These are phyloP conservation scores for Rhizomucor pusillus DNA, from an alignment of 371 early-diverging fungal species.

Conservation along the genomic window DNA sequence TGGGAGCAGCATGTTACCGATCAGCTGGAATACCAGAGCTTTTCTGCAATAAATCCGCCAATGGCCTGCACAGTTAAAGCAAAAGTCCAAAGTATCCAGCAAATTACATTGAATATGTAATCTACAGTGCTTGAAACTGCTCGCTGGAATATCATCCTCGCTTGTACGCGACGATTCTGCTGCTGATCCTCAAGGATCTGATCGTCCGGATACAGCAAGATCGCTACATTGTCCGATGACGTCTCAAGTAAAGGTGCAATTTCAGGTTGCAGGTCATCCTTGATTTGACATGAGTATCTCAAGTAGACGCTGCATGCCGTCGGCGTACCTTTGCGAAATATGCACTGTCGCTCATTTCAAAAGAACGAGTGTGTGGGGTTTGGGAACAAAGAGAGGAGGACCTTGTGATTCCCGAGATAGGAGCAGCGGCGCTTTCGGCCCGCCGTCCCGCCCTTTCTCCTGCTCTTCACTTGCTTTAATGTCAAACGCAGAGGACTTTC, in stretches of 20 bases:
- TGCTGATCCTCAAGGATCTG: neutral
- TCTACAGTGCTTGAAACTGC: too few relatives aligned
- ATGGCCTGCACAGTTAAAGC: neutral
- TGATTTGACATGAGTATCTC: too few relatives aligned
- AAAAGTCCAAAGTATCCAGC: neutral
- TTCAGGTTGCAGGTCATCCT: neutral
- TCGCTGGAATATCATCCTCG: too few relatives aligned
- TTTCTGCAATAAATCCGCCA: conserved; percentile 3
- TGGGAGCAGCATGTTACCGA: too few relatives aligned
- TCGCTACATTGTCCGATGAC: neutral
- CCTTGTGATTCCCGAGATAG: too few relatives aligned
- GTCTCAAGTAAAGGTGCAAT: neutral
- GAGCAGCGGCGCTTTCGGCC: neutral
- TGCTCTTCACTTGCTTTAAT: neutral
- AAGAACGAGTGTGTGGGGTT: too few relatives aligned
- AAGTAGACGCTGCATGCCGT: too few relatives aligned
- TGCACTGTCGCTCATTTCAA: too few relatives aligned
- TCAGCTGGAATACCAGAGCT: neutral
- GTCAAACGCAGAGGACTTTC: conserved; percentile 26
- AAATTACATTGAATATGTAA: too few relatives aligned
- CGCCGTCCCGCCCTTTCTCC: neutral
- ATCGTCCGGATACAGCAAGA: too few relatives aligned
- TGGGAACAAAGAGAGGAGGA: too few relatives aligned
- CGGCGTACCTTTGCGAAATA: too few relatives aligned
- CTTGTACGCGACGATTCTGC: neutral